A percentile compares a stretch with the other conserved stretches of the same genome.
These are phyloP conservation scores for Phytophthora litchii DNA, from an alignment of 352 stramenopile species.

Conservation along the genomic window DNA sequence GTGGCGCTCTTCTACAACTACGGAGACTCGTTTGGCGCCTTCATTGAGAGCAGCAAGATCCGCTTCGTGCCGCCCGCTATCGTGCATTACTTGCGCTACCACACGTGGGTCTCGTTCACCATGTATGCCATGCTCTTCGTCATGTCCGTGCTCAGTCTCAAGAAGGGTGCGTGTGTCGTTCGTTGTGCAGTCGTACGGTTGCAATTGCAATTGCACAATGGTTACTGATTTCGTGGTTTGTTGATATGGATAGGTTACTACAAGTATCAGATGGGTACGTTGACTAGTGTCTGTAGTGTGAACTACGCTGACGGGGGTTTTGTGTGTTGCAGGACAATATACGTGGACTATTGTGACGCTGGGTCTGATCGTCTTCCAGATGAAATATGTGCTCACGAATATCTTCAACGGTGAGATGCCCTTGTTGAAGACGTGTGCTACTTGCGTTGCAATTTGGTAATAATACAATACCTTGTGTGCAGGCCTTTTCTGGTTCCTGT, in stretches of 20 bases:
- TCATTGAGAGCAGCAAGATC: constrained; percentile 87
- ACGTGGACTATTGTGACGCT: constrained; percentile 97
- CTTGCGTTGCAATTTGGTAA: background rate
- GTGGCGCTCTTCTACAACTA: constrained; percentile 98
- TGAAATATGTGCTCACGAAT: constrained; percentile 97
- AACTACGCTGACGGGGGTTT: background rate
- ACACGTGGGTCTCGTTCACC: constrained; percentile 92
- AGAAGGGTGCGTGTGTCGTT: constrained; percentile 62
- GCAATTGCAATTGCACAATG: constrained; percentile 8
- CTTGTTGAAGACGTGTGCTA: constrained; percentile 6
- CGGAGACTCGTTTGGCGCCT: constrained; percentile 84
- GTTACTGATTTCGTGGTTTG: constrained; percentile 3
- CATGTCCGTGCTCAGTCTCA: constrained; percentile 95
- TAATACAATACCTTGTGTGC: constrained; percentile 5
- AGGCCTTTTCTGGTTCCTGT: constrained; percentile 96
- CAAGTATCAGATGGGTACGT: constrained; percentile 94
- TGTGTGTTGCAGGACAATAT: constrained; percentile 79
- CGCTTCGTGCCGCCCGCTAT: constrained; percentile 78
- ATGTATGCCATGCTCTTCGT: constrained; percentile 97
- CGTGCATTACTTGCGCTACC: constrained; percentile 90
- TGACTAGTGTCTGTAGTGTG: background rate
- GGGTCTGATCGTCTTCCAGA: constrained; percentile 95
- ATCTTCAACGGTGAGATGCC: constrained; percentile 95
- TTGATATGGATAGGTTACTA: constrained; percentile 74
- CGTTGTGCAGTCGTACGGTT: constrained; percentile 17